phyloP scores from a whole-genome alignment of 768 basidiomycete species.

The Cystobasidiopsis lactophilus region DNA sequence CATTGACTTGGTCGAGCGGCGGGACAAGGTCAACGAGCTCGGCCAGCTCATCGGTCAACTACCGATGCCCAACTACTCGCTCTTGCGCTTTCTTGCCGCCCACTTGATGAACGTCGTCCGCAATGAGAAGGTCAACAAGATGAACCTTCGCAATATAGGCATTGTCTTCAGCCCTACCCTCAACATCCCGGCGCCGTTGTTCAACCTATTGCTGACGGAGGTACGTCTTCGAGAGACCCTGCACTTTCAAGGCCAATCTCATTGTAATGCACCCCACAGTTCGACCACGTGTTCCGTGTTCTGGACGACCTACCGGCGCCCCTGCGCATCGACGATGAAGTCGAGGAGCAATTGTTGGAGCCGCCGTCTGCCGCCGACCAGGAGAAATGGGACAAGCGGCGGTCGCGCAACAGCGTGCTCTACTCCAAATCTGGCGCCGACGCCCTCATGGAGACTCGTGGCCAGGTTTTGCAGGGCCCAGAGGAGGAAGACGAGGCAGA shows the following conservation, averaged over 20 bases:
- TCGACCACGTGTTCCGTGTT: constrained; percentile 9
- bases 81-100: constrained; percentile 78
- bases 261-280: not conserved
- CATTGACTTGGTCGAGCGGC: constrained; percentile 72
- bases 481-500: not conserved
- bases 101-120: constrained; percentile 88
- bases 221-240: too few species aligned
- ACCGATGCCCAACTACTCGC: constrained; percentile 76
- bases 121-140: constrained; percentile 76
- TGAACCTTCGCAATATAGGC: constrained; percentile 96
- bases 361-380: not conserved
- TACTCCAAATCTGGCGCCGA: constrained; percentile 16
- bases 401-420: constrained; percentile 13
- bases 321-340: constrained; percentile 3
- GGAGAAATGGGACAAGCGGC: not conserved
- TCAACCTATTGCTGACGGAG: constrained; percentile 79
- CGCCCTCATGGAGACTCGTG: constrained; percentile 12
- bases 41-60: constrained; percentile 64
- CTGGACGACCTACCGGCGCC: constrained; percentile 4
- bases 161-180: constrained; percentile 96
- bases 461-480: not conserved
- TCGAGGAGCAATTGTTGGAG: not conserved
- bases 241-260: constrained; percentile 2
- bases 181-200: constrained; percentile 91
- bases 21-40: constrained; percentile 71